Evolutionary conservation across 2,329 filamentous ascomycete species (phyloP).

Genomic region (Aureobasidium sp.): DNA sequence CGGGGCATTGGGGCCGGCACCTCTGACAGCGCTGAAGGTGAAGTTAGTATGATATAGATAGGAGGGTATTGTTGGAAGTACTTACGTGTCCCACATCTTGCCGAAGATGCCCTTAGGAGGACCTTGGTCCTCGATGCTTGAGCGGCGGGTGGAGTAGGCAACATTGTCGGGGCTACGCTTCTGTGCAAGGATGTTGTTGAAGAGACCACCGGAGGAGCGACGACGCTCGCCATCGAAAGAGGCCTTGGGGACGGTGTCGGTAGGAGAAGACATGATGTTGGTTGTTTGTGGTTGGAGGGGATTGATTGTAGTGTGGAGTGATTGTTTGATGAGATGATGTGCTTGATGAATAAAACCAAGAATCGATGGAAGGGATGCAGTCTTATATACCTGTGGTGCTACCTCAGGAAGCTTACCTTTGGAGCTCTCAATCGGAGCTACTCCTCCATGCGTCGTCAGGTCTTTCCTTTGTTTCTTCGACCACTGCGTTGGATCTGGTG

Average conservation of each 20-base stretch:
- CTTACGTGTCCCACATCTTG: slow-evolving; percentile 16
- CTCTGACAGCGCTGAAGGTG: background rate
- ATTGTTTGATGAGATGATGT: background rate
- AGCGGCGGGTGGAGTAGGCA: slow-evolving; percentile 12
- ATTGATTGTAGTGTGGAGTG: background rate
- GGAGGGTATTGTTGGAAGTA: background rate
- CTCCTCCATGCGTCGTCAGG: background rate
- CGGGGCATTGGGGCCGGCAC: background rate
- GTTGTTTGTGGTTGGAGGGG: background rate
- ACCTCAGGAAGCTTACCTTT: slow-evolving; percentile 3
- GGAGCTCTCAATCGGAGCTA: background rate
- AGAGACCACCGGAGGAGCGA: slow-evolving; percentile 14
- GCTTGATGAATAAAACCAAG: background rate
- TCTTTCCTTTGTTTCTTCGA: background rate
- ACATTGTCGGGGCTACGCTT: slow-evolving; percentile 16
- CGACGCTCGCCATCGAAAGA: slow-evolving; percentile 9
- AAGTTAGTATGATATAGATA: background rate
- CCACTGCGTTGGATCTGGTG: background rate
- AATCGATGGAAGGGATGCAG: background rate
- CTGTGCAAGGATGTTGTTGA: slow-evolving; percentile 14
- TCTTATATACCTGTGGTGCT: slow-evolving; percentile 7
- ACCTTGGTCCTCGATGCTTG: slow-evolving; percentile 13
- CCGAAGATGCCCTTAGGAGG: slow-evolving; percentile 14
- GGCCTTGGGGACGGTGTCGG: background rate
- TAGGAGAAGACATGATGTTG: slow-evolving; percentile 12